A percentile compares a stretch with the other conserved stretches of the same genome.
Evolutionary conservation across 75 land plant species (phyloP).

Genomic region (Sequoiadendron giganteum): DNA sequence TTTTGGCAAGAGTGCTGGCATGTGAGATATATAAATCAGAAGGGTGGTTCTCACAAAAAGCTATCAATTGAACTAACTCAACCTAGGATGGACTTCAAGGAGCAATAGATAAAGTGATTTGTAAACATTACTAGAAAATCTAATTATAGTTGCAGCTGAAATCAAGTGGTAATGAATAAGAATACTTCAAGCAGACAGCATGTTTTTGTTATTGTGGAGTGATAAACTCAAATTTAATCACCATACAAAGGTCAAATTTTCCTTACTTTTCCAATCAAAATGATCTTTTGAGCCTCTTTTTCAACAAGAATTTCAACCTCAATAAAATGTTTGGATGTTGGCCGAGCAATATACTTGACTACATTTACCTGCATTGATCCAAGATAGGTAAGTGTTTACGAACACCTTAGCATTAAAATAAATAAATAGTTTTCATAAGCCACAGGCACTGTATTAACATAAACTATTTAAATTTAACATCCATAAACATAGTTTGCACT

Average conservation of each 20-base stretch:
- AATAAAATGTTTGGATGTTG: constrained; percentile 82
- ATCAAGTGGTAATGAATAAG: neutral
- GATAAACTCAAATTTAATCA: neutral
- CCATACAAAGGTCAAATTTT: neutral
- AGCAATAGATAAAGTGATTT: neutral
- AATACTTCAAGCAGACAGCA: neutral
- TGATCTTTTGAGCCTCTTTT: constrained; percentile 82
- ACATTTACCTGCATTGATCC: constrained; percentile 80
- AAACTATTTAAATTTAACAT: neutral
- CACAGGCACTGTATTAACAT: neutral
- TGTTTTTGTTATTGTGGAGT: neutral
- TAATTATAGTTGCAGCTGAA: neutral
- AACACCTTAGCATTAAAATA: neutral
- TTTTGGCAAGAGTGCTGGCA: neutral
- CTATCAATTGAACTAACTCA: neutral
- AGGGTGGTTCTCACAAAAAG: neutral
- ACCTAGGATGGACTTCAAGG: neutral
- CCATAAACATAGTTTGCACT: neutral
- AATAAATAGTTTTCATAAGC: neutral
- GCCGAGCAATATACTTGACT: constrained; percentile 69
- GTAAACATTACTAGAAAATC: neutral
- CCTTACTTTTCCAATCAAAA: constrained; percentile 85
- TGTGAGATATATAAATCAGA: neutral
- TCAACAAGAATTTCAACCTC: constrained; percentile 90
- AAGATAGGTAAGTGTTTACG: neutral